phyloP scores from a whole-genome alignment of 805 yeast genomes.

The Blastobotrys peoriensis region DNA sequence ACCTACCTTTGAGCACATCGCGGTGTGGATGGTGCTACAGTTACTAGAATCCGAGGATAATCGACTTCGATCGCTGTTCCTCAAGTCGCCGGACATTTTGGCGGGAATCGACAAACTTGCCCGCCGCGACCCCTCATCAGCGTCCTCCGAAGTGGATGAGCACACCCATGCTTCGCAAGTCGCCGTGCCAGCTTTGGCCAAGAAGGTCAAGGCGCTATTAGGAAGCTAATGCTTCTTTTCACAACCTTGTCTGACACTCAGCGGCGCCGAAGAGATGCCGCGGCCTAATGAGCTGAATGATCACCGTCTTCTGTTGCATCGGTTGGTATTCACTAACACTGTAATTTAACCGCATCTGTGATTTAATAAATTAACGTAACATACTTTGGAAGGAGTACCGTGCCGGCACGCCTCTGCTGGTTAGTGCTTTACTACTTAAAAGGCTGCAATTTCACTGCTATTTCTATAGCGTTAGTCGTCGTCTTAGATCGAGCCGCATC shows the following conservation, averaged over 20 bases:
- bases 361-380: too few relatives aligned
- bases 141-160: constrained; percentile 22
- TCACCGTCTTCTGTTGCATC: neutral
- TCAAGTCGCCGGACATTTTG: constrained; percentile 29
- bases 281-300: too few relatives aligned
- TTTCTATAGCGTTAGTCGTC: too few relatives aligned
- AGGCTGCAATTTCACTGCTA: too few relatives aligned
- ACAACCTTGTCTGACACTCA: too few relatives aligned
- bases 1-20: constrained; percentile 95
- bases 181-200: constrained; percentile 34
- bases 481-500: too few relatives aligned
- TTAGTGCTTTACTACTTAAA: too few relatives aligned
- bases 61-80: constrained; percentile 39
- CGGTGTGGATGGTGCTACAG: constrained; percentile 94
- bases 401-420: too few relatives aligned
- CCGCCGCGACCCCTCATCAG: constrained; percentile 17
- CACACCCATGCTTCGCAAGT: constrained; percentile 29
- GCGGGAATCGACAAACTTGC: constrained; percentile 31
- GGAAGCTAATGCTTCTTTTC: constrained; percentile 10
- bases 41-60: constrained; percentile 78
- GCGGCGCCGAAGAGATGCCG: too few relatives aligned
- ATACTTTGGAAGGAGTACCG: too few relatives aligned
- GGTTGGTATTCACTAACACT: neutral
- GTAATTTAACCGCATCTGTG: neutral
- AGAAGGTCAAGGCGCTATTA: constrained; percentile 22